These are phyloP conservation scores for Plectosphaerella cucumerina DNA, from an alignment of 2,329 filamentous ascomycete species.

Conservation along the genomic window DNA sequence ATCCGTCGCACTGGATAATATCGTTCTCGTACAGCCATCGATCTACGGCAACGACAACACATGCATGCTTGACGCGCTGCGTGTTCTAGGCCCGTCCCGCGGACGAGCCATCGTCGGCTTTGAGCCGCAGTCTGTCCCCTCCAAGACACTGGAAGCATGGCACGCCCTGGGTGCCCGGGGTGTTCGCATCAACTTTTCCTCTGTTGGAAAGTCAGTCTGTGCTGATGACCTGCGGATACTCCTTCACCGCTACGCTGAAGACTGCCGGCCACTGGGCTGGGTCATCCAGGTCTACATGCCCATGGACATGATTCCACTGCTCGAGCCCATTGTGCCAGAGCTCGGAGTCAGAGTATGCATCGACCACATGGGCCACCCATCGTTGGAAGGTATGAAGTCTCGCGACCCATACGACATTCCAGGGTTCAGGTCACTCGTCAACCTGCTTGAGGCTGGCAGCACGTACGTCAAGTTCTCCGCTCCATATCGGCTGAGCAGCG, in stretches of 20 bases:
- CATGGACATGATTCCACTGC: slow-evolving; percentile 41
- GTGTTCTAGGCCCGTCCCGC: slow-evolving; percentile 39
- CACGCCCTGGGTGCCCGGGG: slow-evolving; percentile 54
- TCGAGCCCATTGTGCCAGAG: slow-evolving; percentile 43
- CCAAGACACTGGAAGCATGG: slow-evolving; percentile 43
- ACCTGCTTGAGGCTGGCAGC: slow-evolving; percentile 38
- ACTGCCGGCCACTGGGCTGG: slow-evolving; percentile 48
- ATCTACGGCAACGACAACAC: slow-evolving; percentile 59
- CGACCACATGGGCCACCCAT: slow-evolving; percentile 55
- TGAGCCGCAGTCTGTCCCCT: slow-evolving; percentile 33
- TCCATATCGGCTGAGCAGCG: slow-evolving; percentile 48
- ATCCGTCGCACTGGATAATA: slow-evolving; percentile 45
- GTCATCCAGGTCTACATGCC: slow-evolving; percentile 55
- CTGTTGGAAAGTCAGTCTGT: slow-evolving; percentile 37
- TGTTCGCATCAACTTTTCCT: slow-evolving; percentile 55
- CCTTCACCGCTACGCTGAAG: slow-evolving; percentile 43
- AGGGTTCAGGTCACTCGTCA: slow-evolving; percentile 44
- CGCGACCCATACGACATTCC: slow-evolving; percentile 38
- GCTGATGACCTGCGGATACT: slow-evolving; percentile 33
- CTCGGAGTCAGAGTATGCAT: slow-evolving; percentile 51
- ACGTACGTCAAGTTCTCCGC: slow-evolving; percentile 57
- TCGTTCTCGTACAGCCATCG: slow-evolving; percentile 58
- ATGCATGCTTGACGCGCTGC: slow-evolving; percentile 51
- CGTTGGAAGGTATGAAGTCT: slow-evolving; percentile 20
- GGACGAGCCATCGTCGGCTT: slow-evolving; percentile 54